Conservation (phyloP, 2,329 filamentous ascomycete species). For the Penicillium paneum region DNA sequence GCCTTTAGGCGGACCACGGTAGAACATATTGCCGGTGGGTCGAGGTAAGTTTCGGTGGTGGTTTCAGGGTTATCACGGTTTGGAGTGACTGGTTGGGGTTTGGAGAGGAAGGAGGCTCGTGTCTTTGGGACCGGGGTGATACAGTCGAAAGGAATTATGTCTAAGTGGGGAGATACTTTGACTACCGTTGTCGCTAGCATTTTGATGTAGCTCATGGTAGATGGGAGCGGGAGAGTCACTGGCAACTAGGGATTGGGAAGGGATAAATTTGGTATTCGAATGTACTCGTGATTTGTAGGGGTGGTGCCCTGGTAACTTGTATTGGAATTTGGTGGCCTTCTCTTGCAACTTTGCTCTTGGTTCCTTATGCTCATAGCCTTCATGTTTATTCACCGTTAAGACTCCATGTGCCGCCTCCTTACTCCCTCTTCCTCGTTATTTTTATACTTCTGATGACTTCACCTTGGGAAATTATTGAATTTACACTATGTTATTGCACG, state of each 20-base stretch:
- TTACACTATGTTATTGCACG: not conserved
- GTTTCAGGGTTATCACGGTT: not conserved
- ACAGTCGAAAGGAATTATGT: not conserved
- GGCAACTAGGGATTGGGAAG: conserved; percentile 2
- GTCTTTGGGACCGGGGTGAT: not conserved
- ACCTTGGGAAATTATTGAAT: not conserved
- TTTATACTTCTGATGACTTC: not conserved
- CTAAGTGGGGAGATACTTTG: not conserved
- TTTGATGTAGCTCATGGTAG: conserved; percentile 1
- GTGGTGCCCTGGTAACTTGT: not conserved
- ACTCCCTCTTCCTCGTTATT: not conserved
- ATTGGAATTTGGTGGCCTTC: not conserved
- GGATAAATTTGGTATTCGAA: not conserved
- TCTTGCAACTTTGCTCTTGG: not conserved
- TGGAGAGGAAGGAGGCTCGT: not conserved
- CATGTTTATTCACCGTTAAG: not conserved
- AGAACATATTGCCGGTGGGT: not conserved
- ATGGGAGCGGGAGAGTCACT: not conserved
- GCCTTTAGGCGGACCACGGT: not conserved
- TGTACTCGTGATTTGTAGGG: not conserved
- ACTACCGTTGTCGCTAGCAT: conserved; percentile 1
- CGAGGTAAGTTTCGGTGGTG: too few species aligned
- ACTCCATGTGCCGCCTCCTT: not conserved
- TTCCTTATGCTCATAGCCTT: not conserved
- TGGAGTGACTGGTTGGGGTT: not conserved